Percentiles rank a stretch among this genome's conserved stretches.
phyloP scores from a whole-genome alignment of 306 rosid genomes.

The Bauhinia variegata region DNA sequence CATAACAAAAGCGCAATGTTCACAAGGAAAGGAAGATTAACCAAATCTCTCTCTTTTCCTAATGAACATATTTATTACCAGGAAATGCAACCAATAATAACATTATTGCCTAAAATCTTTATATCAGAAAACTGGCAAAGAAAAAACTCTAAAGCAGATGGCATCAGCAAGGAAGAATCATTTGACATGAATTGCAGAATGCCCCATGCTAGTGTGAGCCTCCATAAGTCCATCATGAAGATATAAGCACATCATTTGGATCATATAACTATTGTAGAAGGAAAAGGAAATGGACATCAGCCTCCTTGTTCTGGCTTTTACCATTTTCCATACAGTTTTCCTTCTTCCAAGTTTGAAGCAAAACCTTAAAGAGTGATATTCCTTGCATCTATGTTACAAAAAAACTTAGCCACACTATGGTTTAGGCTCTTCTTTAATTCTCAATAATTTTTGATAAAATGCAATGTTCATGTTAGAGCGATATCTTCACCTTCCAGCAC shows the following conservation, averaged over 20 bases:
- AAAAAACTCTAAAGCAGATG: background rate
- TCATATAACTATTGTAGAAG: background rate
- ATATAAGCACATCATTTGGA: background rate
- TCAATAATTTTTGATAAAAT: background rate
- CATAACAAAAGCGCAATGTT: too few species aligned
- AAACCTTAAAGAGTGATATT: constrained; percentile 12
- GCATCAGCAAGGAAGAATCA: background rate
- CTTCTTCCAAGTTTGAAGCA: constrained; percentile 6
- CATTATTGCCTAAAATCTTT: too few species aligned
- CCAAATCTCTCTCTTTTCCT: too few species aligned
- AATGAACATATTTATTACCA: too few species aligned
- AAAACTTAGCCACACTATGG: background rate
- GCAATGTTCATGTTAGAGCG: background rate
- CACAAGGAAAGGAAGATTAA: too few species aligned
- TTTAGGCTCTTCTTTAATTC: background rate
- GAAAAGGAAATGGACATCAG: constrained; percentile 15
- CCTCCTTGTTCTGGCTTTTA: constrained; percentile 14
- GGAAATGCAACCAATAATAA: too few species aligned
- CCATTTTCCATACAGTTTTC: constrained; percentile 9
- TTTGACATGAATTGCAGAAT: constrained; percentile 8
- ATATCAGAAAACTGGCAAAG: background rate
- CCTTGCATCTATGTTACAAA: background rate
- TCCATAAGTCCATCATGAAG: constrained; percentile 12
- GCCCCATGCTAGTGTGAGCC: constrained; percentile 3
- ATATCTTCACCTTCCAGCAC: background rate